phyloP scores from a whole-genome alignment of 768 basidiomycete genomes.

The Suillus occidentalis region DNA sequence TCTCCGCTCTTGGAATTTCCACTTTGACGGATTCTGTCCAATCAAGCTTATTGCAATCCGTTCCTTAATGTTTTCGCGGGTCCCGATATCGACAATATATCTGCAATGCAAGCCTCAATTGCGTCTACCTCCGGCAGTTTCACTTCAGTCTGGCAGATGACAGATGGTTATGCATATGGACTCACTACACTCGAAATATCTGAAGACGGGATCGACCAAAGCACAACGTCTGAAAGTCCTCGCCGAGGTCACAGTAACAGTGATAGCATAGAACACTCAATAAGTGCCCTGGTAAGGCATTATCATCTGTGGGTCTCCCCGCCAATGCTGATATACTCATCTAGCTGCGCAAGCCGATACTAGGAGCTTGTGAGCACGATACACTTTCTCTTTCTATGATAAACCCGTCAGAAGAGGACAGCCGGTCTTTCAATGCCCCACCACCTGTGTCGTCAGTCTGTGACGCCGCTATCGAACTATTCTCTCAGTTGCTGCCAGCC shows the following conservation, averaged over 20 bases:
- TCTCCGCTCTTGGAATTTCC: constrained; percentile 75
- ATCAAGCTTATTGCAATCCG: constrained; percentile 74
- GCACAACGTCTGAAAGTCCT: constrained; percentile 5
- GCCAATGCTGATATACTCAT: not conserved
- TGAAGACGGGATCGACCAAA: constrained; percentile 41
- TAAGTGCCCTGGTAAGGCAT: constrained; percentile 69
- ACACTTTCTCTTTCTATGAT: constrained; percentile 66
- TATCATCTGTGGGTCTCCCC: not conserved
- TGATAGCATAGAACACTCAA: constrained; percentile 77
- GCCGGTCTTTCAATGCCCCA: constrained; percentile 57
- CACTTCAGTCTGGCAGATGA: constrained; percentile 80
- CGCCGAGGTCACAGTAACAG: constrained; percentile 53
- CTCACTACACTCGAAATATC: constrained; percentile 67
- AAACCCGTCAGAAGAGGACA: constrained; percentile 44
- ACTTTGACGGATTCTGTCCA: constrained; percentile 85
- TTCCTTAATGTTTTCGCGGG: constrained; percentile 82
- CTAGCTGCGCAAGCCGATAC: constrained; percentile 62
- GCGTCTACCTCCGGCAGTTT: constrained; percentile 83
- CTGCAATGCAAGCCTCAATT: constrained; percentile 89
- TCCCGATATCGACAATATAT: constrained; percentile 79
- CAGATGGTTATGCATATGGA: constrained; percentile 91
- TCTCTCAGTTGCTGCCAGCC: constrained; percentile 72
- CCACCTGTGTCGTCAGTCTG: constrained; percentile 82
- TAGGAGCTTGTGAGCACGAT: constrained; percentile 87
- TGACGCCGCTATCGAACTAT: constrained; percentile 87